Evolutionary conservation across 208 protist genomes (phyloP).

Genomic region (Tritrichomonas musculus): DNA sequence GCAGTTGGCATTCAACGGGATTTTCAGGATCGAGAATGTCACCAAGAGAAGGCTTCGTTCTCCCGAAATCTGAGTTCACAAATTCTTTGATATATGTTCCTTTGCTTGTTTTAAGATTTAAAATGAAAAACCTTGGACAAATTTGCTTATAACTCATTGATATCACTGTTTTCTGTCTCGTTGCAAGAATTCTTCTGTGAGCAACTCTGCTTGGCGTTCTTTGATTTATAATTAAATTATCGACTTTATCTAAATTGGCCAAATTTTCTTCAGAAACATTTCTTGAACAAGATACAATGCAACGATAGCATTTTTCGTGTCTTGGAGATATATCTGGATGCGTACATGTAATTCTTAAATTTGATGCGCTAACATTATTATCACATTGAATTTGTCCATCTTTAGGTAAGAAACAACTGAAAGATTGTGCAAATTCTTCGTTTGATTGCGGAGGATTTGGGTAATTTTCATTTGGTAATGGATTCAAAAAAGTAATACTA

Average conservation of each 20-base stretch:
- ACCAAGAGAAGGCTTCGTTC: constrained; percentile 72
- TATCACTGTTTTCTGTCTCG: background rate
- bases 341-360: no score
- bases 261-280: constrained; percentile 7
- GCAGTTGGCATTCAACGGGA: constrained; percentile 61
- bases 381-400: background rate
- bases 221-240: background rate
- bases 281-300: constrained; percentile 33
- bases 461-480: constrained; percentile 25
- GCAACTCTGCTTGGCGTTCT: background rate
- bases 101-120: constrained; percentile 73
- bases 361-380: background rate
- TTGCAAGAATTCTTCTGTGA: background rate
- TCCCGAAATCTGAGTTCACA: constrained; percentile 84
- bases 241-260: background rate
- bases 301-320: constrained; percentile 38
- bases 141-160: background rate
- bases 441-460: background rate
- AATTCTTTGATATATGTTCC: constrained; percentile 97
- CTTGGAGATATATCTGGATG: background rate
- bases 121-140: background rate
- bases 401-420: background rate
- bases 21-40: constrained; percentile 56
- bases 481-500: constrained; percentile 46
- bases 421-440: background rate